phyloP scores from a whole-genome alignment of 2,329 filamentous ascomycete genomes.

The Tothia fuscella region DNA sequence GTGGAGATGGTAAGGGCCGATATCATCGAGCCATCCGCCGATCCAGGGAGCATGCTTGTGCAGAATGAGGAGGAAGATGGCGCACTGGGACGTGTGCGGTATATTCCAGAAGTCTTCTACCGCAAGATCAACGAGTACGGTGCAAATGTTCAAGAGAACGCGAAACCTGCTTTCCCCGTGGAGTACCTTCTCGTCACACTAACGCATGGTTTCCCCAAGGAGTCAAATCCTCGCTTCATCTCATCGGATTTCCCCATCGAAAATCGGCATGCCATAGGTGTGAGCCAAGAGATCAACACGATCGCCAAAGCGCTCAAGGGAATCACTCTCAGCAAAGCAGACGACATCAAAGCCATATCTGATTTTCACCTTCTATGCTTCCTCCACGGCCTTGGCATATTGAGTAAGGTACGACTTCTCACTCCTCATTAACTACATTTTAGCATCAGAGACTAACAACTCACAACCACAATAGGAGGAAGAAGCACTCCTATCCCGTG shows the following conservation, averaged over 20 bases:
- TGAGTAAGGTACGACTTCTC: conserved; percentile 66
- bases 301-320: conserved; percentile 56
- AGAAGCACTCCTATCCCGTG: conserved; percentile 70
- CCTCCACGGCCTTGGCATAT: conserved; percentile 64
- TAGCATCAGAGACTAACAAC: conserved; percentile 8
- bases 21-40: conserved; percentile 87
- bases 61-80: conserved; percentile 83
- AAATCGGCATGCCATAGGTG: conserved; percentile 77
- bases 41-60: conserved; percentile 88
- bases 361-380: conserved; percentile 94
- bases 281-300: conserved; percentile 65
- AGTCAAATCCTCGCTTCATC: conserved; percentile 64
- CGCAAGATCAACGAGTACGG: conserved; percentile 92
- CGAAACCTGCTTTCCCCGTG: conserved; percentile 89
- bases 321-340: conserved; percentile 43
- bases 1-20: conserved; percentile 96
- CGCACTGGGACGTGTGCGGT: conserved; percentile 56
- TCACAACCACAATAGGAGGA: conserved; percentile 55
- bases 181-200: conserved; percentile 94
- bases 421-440: background rate
- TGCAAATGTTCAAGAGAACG: conserved; percentile 91
- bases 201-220: conserved; percentile 87
- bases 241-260: conserved; percentile 70
- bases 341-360: conserved; percentile 59
- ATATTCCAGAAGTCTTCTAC: conserved; percentile 97